A percentile compares a stretch with the other conserved stretches of the same genome.
phyloP scores from a whole-genome alignment of 2,329 filamentous ascomycete species.

The Waltergamsia citrina region DNA sequence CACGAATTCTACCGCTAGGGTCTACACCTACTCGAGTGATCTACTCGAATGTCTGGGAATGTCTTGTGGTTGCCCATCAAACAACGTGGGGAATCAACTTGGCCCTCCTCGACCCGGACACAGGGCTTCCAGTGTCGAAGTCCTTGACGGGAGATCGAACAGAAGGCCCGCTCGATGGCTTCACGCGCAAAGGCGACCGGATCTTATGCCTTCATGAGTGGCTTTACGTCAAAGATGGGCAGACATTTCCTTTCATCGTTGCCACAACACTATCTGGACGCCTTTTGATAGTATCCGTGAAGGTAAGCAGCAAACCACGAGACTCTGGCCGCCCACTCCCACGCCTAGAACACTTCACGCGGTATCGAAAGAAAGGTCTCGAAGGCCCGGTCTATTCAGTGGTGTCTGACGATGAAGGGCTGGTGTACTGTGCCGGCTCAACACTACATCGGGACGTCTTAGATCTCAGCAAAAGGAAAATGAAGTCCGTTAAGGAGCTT shows the following conservation, averaged over 20 bases:
- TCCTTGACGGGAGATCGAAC: constrained; percentile 27
- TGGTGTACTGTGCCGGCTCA: constrained; percentile 46
- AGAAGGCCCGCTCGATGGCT: constrained; percentile 27
- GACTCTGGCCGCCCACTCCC: constrained; percentile 8
- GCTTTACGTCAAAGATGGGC: constrained; percentile 46
- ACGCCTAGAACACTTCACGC: constrained; percentile 41
- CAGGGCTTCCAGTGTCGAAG: constrained; percentile 39
- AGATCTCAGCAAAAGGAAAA: constrained; percentile 37
- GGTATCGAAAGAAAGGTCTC: constrained; percentile 34
- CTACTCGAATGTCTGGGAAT: constrained; percentile 43
- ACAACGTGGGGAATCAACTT: constrained; percentile 35
- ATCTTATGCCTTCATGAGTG: constrained; percentile 57
- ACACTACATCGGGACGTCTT: constrained; percentile 47
- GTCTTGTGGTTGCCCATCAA: constrained; percentile 42
- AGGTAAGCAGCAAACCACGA: constrained; percentile 6
- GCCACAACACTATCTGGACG: constrained; percentile 45
- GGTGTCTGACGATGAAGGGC: constrained; percentile 40
- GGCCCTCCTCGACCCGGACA: constrained; percentile 46
- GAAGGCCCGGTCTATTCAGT: constrained; percentile 45
- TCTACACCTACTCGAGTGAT: constrained; percentile 42
- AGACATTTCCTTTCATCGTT: constrained; percentile 53
- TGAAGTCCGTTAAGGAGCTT: constrained; percentile 35
- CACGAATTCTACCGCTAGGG: constrained; percentile 35
- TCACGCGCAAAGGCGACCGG: constrained; percentile 47
- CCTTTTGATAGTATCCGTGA: constrained; percentile 45